These are phyloP conservation scores for Penstemon davidsonii DNA, from an alignment of 257 asterid genomes.

Conservation along the genomic window DNA sequence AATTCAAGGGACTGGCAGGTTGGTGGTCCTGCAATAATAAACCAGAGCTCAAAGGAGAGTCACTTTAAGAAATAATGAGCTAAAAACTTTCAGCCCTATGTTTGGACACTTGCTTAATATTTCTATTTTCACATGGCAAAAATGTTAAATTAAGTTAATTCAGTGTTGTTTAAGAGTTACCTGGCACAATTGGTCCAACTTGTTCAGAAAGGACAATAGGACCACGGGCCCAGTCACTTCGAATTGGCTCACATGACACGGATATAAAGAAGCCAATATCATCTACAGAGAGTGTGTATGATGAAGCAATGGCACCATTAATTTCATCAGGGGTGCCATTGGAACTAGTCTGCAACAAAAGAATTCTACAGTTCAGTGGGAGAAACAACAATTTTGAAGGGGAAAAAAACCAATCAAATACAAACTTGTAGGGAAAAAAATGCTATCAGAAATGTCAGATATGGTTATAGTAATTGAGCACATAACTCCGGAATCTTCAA, in stretches of 20 bases:
- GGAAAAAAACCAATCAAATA: neutral
- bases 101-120: neutral
- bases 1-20: conserved; percentile 82
- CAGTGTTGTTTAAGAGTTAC: conserved; percentile 32
- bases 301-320: conserved; percentile 59
- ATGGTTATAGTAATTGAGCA: conserved; percentile 3
- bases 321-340: conserved; percentile 62
- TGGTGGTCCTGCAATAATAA: conserved; percentile 68
- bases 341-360: conserved; percentile 71
- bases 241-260: conserved; percentile 90
- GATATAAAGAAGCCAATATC: conserved; percentile 84
- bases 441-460: conserved; percentile 8
- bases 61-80: neutral
- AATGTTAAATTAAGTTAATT: conserved; percentile 13
- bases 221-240: conserved; percentile 87
- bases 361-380: conserved; percentile 26
- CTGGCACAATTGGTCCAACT: conserved; percentile 87
- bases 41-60: conserved; percentile 7
- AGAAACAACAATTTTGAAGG: neutral
- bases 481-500: neutral
- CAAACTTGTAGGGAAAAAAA: neutral
- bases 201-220: conserved; percentile 83
- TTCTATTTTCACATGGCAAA: conserved; percentile 21
- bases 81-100: neutral
- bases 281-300: conserved; percentile 61